Evolutionary conservation across 2,329 filamentous ascomycete species (phyloP).

Genomic region (Waltergamsia citrina): DNA sequence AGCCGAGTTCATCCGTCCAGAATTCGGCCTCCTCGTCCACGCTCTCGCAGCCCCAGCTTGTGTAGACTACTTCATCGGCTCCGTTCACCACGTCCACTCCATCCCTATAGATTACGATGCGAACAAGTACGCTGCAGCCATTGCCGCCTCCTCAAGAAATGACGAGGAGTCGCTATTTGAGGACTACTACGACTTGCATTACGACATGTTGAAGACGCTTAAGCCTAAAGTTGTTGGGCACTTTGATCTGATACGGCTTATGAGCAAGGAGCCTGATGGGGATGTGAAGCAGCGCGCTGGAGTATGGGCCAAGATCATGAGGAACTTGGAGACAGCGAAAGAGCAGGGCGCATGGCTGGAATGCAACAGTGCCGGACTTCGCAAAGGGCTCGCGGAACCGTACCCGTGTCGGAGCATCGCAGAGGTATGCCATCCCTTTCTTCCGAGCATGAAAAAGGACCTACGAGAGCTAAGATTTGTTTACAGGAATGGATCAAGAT

Average conservation of each 20-base stretch:
- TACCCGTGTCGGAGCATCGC: constrained; percentile 78
- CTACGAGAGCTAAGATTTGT: background rate
- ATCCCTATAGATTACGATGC: constrained; percentile 84
- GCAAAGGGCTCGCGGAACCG: constrained; percentile 85
- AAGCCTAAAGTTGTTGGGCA: constrained; percentile 78
- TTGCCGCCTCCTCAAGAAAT: constrained; percentile 17
- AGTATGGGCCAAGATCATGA: constrained; percentile 65
- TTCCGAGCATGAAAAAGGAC: background rate
- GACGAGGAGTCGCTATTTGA: constrained; percentile 66
- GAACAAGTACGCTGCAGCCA: constrained; percentile 47
- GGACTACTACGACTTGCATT: constrained; percentile 83
- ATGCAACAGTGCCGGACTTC: constrained; percentile 76
- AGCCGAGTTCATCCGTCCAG: constrained; percentile 78
- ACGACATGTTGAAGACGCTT: constrained; percentile 65
- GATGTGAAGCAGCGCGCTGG: constrained; percentile 46
- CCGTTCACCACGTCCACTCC: constrained; percentile 79
- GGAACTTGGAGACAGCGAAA: constrained; percentile 65
- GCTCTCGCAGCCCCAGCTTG: constrained; percentile 52
- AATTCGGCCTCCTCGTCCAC: constrained; percentile 46
- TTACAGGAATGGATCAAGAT: constrained; percentile 60
- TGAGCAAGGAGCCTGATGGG: constrained; percentile 59
- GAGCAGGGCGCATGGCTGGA: constrained; percentile 77
- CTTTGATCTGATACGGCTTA: constrained; percentile 82
- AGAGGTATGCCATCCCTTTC: constrained; percentile 40
- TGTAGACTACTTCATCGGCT: constrained; percentile 88